Base-by-base conservation (phyloP, 2,329 filamentous ascomycete genomes). In the Phaeosphaeria sp. region DNA sequence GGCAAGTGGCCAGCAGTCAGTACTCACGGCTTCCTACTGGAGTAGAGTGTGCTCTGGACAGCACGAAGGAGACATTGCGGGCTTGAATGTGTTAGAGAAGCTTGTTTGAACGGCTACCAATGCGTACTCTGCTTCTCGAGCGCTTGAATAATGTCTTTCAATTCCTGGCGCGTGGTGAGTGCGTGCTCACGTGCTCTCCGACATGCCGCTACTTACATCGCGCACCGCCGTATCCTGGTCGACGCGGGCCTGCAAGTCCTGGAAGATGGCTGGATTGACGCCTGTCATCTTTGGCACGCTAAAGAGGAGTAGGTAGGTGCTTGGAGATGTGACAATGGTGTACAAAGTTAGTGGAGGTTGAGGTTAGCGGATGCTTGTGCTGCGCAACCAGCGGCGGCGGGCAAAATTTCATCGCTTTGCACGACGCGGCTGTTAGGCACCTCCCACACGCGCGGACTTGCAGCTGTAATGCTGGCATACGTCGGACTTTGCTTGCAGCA, bases 1-100 rank as follows among this genome's bases (percentile, higher is more conserved):
- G 33, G n/a, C 5, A n/a, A 10, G 48, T 39, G 36, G 36, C 15
- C 36, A 39, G 36, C 36, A 18, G 11, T 4, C 39, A 39, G 10
- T 36, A 79, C 85, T 72, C 75, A 90, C 88, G 76, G 47, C 87
- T 80, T 56, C 81, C 76, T 22, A 88, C 85, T 13, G 92, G 89
- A 4, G 93, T 97, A 1, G 93, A 95, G 79, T 99, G 95, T 50
- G 95, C 92, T 73, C 92, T 85, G 39, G 94, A 95, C 50, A 98
- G 86, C 53, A 93, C 85, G 46, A 93, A 92, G 71, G 94, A 91
- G 21, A 90, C 89, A 60, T 88, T 88, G 68, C 91, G 87, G 63
- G 91, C 90, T 85, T 30, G 0, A 1, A 7, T 22, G 17, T 3
- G n/a, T 75, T 49, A 73, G 60, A 10, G 1, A 2, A 36, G 27